Conservation (phyloP, 2,329 filamentous ascomycete species). For the Fusarium fracticaudum region DNA sequence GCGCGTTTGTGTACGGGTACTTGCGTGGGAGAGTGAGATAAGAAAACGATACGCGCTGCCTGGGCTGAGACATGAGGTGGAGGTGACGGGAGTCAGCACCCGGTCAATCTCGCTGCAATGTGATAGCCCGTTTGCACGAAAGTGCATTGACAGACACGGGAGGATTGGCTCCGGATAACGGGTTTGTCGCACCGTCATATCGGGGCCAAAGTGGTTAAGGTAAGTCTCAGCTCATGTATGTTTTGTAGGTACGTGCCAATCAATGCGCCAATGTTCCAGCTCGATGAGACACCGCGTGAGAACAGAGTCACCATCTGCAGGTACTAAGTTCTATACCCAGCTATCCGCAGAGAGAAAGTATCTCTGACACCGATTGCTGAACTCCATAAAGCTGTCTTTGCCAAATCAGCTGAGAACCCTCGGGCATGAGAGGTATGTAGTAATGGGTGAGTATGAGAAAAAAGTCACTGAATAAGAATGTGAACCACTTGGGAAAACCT, state of each 20-base stretch:
- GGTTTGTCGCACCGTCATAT: neutral
- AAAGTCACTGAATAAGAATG: fast-evolving
- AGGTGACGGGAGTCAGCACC: neutral
- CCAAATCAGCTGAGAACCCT: neutral
- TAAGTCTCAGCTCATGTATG: neutral
- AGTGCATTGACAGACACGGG: too few species aligned
- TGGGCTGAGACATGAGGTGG: neutral
- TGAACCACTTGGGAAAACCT: neutral
- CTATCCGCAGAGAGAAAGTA: fast-evolving
- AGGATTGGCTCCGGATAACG: neutral
- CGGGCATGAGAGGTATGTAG: too few species aligned
- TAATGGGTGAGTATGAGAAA: neutral
- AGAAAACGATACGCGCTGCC: neutral
- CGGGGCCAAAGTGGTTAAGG: neutral
- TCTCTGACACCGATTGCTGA: neutral
- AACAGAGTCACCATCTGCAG: neutral
- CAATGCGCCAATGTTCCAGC: neutral
- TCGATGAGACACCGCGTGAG: neutral
- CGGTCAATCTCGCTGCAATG: neutral
- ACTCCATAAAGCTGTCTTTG: too few species aligned
- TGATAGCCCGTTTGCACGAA: neutral
- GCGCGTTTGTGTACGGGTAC: neutral
- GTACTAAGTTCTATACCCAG: neutral
- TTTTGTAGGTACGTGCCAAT: neutral
- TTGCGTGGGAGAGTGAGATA: neutral